Evolutionary conservation across 1,284 basidiomycete species (phyloP).

Genomic region (Sporisorium exsertum): DNA sequence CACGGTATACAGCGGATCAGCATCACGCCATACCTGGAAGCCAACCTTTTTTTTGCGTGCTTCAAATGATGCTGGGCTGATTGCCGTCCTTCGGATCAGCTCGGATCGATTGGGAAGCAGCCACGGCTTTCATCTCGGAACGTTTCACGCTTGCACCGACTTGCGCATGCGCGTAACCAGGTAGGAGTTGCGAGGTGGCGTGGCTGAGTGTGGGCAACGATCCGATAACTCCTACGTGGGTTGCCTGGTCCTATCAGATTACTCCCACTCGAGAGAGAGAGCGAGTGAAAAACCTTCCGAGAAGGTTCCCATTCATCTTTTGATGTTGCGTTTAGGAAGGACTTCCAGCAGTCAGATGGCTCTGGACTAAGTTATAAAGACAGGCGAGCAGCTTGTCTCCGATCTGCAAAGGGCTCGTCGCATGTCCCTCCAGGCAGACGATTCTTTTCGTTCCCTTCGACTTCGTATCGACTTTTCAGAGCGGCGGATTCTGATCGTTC

Average conservation of each 20-base stretch:
- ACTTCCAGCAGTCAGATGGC: background rate
- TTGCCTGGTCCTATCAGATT: constrained; percentile 4
- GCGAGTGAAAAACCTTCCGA: background rate
- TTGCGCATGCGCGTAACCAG: no score
- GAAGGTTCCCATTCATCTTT: constrained; percentile 6
- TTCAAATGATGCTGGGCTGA: no score
- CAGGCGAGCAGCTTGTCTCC: background rate
- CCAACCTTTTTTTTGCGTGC: background rate
- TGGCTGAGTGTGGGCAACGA: background rate
- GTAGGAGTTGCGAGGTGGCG: background rate
- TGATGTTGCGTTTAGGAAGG: no score
- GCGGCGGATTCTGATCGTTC: background rate
- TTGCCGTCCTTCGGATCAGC: background rate
- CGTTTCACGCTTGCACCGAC: constrained; percentile 3
- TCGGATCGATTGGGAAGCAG: background rate
- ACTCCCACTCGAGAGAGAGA: background rate
- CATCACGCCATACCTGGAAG: background rate
- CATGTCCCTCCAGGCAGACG: no score
- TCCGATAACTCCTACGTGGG: constrained; percentile 2
- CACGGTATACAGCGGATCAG: background rate
- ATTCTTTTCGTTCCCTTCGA: no score
- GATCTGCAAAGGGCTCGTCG: no score
- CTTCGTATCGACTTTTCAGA: no score
- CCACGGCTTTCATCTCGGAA: constrained; percentile 9
- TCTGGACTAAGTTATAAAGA: constrained; percentile 2